phyloP scores from a whole-genome alignment of 352 stramenopile genomes.

The Phytophthora boehmeriae region DNA sequence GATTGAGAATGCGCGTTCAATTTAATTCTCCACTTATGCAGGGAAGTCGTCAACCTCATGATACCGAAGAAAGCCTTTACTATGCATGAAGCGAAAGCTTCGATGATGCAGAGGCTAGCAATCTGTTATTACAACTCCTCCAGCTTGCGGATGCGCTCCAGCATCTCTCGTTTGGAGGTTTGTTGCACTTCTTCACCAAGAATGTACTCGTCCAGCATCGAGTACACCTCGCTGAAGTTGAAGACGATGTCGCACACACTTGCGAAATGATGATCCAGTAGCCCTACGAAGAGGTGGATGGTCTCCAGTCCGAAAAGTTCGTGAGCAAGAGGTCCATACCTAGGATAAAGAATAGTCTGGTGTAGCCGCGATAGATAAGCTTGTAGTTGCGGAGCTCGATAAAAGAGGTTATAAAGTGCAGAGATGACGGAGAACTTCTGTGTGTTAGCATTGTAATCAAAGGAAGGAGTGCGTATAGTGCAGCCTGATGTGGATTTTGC shows the following conservation, averaged over 20 bases:
- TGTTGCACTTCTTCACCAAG: constrained; percentile 93
- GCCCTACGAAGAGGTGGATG: constrained; percentile 98
- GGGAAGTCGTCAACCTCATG: too few relatives aligned
- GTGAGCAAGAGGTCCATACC: constrained; percentile 97
- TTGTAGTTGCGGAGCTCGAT: constrained; percentile 99
- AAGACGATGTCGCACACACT: constrained; percentile 98
- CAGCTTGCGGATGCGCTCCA: constrained; percentile 91
- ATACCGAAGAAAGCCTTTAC: too few relatives aligned
- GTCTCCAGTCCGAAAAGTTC: constrained; percentile 98
- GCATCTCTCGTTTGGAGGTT: constrained; percentile 92
- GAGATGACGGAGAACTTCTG: too few relatives aligned
- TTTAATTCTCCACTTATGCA: too few relatives aligned
- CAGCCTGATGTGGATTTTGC: too few relatives aligned
- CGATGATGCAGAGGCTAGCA: constrained; percentile 16
- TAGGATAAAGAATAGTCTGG: constrained; percentile 98
- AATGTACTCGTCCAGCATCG: constrained; percentile 96
- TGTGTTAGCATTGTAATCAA: too few relatives aligned
- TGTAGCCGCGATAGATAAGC: constrained; percentile 98
- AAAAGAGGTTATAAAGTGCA: too few relatives aligned
- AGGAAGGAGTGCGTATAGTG: too few relatives aligned
- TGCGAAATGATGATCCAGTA: constrained; percentile 98
- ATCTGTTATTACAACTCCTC: constrained; percentile 89
- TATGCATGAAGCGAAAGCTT: too few relatives aligned
- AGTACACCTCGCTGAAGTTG: constrained; percentile 97
- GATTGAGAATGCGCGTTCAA: too few relatives aligned